phyloP scores from a whole-genome alignment of 495 filamentous ascomycete genomes.

The Penicillium herquei region DNA sequence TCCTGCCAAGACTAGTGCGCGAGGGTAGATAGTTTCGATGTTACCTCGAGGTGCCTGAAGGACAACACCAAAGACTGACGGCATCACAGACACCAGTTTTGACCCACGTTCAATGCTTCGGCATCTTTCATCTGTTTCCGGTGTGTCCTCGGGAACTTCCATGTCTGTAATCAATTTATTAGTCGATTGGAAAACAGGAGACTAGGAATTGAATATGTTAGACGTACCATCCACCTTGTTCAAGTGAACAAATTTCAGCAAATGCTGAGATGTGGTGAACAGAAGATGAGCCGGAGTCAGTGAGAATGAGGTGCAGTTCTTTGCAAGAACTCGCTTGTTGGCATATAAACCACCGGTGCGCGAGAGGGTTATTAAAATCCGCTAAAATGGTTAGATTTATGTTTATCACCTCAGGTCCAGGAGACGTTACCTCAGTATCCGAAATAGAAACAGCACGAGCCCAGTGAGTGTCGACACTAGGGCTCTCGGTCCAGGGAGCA shows the following conservation, averaged over 20 bases:
- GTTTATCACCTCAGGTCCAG: not conserved
- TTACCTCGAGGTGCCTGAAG: constrained; percentile 96
- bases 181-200: not conserved
- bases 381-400: constrained; percentile 26
- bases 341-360: constrained; percentile 74
- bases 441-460: constrained; percentile 37
- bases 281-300: constrained; percentile 81
- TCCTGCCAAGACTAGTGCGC: constrained; percentile 87
- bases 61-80: constrained; percentile 74
- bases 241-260: constrained; percentile 91
- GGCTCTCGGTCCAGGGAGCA: constrained; percentile 30
- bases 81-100: constrained; percentile 83
- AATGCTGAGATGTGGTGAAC: constrained; percentile 85
- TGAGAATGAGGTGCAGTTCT: constrained; percentile 88
- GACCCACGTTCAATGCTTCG: constrained; percentile 89
- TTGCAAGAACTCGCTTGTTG: constrained; percentile 67
- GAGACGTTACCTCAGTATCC: constrained; percentile 36
- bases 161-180: constrained; percentile 49
- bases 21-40: constrained; percentile 89
- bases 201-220: not conserved
- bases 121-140: constrained; percentile 89
- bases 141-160: constrained; percentile 81
- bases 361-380: constrained; percentile 54
- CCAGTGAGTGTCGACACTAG: constrained; percentile 42
- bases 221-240: constrained; percentile 60